Evolutionary conservation across 1,139 yeast species (phyloP).

Genomic region (Nakaseomyces nivariensis): DNA sequence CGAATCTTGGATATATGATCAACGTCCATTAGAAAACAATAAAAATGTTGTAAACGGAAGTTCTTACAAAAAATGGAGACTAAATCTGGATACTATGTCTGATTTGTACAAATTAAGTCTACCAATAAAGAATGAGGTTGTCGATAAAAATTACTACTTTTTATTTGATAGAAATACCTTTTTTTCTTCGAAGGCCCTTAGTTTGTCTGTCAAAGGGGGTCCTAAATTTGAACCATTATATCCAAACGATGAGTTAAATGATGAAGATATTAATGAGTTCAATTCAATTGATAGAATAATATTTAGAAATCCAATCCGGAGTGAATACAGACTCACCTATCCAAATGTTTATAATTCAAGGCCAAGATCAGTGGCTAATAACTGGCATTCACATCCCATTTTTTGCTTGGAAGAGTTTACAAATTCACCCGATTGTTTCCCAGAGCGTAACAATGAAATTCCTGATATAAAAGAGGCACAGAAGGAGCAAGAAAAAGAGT

Average conservation of each 20-base stretch:
- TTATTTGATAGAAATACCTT: constrained; percentile 71
- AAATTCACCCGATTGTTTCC: background rate
- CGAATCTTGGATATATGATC: constrained; percentile 73
- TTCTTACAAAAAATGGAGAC: constrained; percentile 64
- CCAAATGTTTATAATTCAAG: constrained; percentile 78
- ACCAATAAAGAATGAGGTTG: constrained; percentile 51
- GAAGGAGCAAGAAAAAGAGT: background rate
- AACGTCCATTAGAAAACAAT: constrained; percentile 60
- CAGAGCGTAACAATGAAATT: background rate
- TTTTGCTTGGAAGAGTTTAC: constrained; percentile 30
- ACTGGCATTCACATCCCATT: constrained; percentile 56
- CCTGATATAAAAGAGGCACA: background rate
- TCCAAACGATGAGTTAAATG: constrained; percentile 44
- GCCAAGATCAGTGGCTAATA: constrained; percentile 52
- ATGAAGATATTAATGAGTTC: constrained; percentile 82
- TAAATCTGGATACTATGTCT: constrained; percentile 54
- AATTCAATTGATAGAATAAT: constrained; percentile 81
- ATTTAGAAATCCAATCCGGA: constrained; percentile 61
- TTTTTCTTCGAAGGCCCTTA: constrained; percentile 83
- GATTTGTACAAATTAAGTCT: constrained; percentile 55
- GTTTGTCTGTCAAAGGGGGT: constrained; percentile 85
- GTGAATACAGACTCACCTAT: constrained; percentile 78
- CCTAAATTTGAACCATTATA: constrained; percentile 91
- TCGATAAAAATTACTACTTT: constrained; percentile 51
- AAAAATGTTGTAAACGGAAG: constrained; percentile 49